A percentile compares a stretch with the other conserved stretches of the same genome.
Conservation (phyloP, 1,139 yeast species). For the Ogataea hybrid region DNA sequence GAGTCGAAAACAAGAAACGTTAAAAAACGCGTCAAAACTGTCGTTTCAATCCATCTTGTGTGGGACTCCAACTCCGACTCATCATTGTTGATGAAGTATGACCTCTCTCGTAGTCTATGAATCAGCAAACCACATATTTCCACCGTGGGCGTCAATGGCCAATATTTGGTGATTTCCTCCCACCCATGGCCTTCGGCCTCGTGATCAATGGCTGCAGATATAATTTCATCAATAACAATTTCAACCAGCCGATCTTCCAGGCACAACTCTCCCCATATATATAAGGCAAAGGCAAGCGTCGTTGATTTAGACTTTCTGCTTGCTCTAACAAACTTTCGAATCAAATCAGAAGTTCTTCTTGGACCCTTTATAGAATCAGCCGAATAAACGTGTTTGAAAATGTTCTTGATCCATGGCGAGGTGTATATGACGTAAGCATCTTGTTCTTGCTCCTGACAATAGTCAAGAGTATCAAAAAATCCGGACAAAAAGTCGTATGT, state of each 20-base stretch:
- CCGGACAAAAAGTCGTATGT: conserved; percentile 63
- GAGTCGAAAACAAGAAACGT: conserved; percentile 75
- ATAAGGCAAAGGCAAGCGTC: conserved; percentile 49
- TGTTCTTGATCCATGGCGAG: conserved; percentile 78
- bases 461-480: conserved; percentile 55
- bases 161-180: conserved; percentile 58
- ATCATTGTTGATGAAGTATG: conserved; percentile 22
- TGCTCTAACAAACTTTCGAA: conserved; percentile 62
- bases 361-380: conserved; percentile 57
- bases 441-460: conserved; percentile 35
- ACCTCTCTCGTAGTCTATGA: conserved; percentile 32
- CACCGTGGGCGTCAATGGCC: conserved; percentile 65
- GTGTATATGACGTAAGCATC: conserved; percentile 52
- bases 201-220: conserved; percentile 71
- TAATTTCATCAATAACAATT: conserved; percentile 67
- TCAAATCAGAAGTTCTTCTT: conserved; percentile 56
- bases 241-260: conserved; percentile 58
- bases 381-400: conserved; percentile 55
- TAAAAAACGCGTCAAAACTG: conserved; percentile 64
- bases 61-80: conserved; percentile 36
- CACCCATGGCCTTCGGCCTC: conserved; percentile 72
- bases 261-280: conserved; percentile 71
- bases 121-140: conserved; percentile 71
- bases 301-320: conserved; percentile 44
- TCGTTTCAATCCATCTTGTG: conserved; percentile 68